phyloP scores from a whole-genome alignment of 2,329 filamentous ascomycete species.

The Emericellopsis atlantica region DNA sequence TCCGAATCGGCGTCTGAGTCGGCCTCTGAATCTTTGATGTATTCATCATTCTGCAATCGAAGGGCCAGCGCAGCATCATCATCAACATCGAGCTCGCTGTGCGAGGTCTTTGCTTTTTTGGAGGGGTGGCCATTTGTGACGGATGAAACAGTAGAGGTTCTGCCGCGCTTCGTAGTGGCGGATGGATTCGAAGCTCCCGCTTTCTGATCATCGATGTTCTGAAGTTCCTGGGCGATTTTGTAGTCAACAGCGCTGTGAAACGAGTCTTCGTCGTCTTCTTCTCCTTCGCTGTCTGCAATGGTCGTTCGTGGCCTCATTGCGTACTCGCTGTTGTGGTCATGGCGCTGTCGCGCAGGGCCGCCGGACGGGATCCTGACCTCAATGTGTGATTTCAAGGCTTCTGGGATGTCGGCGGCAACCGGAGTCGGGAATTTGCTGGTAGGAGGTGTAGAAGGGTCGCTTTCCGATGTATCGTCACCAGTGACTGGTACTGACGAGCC shows the following conservation, averaged over 20 bases:
- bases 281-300: slow-evolving; percentile 26
- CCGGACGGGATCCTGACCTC: background rate
- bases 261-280: slow-evolving; percentile 16
- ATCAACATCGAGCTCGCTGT: slow-evolving; percentile 1
- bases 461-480: slow-evolving; percentile 13
- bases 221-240: slow-evolving; percentile 18
- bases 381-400: background rate
- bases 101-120: slow-evolving; percentile 16
- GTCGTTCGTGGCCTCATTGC: slow-evolving; percentile 30
- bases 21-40: background rate
- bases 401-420: slow-evolving; percentile 8
- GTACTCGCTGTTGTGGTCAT: slow-evolving; percentile 28
- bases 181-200: background rate
- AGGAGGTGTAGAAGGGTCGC: slow-evolving; percentile 20
- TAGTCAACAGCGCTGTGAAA: slow-evolving; percentile 11
- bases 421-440: slow-evolving; percentile 24
- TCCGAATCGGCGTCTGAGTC: slow-evolving; percentile 7
- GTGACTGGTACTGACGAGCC: slow-evolving; percentile 19
- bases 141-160: slow-evolving; percentile 9
- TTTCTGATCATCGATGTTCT: slow-evolving; percentile 17
- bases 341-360: slow-evolving; percentile 12
- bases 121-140: slow-evolving; percentile 8
- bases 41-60: slow-evolving; percentile 3
- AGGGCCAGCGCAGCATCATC: slow-evolving; percentile 2
- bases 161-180: slow-evolving; percentile 10